A percentile compares a stretch with the other conserved stretches of the same genome.
Evolutionary conservation across 257 asterid species (phyloP).

Genomic region (Gentiana straminea): DNA sequence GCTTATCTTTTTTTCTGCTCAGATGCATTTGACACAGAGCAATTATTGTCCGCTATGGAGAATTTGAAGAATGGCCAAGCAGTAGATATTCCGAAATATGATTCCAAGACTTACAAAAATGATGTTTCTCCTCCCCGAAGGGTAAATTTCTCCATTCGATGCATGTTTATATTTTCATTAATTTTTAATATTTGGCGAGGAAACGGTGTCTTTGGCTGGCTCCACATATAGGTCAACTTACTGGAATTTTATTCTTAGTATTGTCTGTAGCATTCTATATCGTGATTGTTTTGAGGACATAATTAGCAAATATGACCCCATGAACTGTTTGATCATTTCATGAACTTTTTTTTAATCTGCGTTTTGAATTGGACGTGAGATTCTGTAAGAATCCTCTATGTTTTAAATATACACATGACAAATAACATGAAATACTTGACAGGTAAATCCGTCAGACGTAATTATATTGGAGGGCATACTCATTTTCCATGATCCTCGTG

Average conservation of each 20-base stretch:
- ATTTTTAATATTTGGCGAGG: neutral
- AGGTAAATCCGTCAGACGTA: constrained; percentile 98
- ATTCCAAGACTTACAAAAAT: constrained; percentile 74
- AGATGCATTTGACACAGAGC: constrained; percentile 86
- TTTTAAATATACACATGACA: neutral
- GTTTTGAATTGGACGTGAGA: neutral
- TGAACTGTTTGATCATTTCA: too few relatives aligned
- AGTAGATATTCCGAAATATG: constrained; percentile 92
- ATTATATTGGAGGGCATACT: constrained; percentile 97
- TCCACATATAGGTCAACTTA: too few relatives aligned
- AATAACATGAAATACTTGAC: constrained; percentile 17
- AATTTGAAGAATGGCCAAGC: constrained; percentile 72
- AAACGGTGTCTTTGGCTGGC: too few relatives aligned
- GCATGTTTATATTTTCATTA: neutral
- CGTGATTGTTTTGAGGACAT: too few relatives aligned
- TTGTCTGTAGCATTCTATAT: too few relatives aligned
- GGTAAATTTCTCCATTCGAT: constrained; percentile 29
- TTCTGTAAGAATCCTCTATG: neutral
- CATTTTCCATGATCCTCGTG: constrained; percentile 86
- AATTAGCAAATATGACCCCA: too few relatives aligned
- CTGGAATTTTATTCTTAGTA: too few relatives aligned
- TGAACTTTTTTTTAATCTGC: neutral
- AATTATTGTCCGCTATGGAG: constrained; percentile 62
- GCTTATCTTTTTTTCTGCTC: constrained; percentile 13
- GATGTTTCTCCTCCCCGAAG: constrained; percentile 69